phyloP scores from a whole-genome alignment of 306 rosid species.

The Betula pendula region DNA sequence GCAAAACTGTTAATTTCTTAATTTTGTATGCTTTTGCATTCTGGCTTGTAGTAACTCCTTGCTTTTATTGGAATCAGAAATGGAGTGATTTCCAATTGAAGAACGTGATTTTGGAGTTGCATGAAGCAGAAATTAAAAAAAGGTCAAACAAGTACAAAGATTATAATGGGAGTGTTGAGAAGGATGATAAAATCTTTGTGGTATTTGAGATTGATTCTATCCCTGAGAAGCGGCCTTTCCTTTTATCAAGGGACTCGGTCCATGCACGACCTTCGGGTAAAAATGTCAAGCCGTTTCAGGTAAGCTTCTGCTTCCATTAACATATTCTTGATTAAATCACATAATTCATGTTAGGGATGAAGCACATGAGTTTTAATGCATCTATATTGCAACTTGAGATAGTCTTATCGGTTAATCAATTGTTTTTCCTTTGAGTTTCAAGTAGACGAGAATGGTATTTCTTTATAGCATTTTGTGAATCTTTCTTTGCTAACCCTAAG shows the following conservation, averaged over 20 bases:
- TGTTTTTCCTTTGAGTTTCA: too few species aligned
- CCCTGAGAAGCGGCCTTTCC: constrained; percentile 21
- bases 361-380: too few species aligned
- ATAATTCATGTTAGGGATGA: too few species aligned
- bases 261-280: constrained; percentile 16
- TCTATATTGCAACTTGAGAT: too few species aligned
- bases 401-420: too few species aligned
- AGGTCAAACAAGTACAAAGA: background rate
- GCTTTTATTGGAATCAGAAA: constrained; percentile 5
- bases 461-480: too few species aligned
- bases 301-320: background rate
- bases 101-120: constrained; percentile 23
- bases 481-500: too few species aligned
- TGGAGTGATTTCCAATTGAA: constrained; percentile 13
- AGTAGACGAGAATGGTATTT: too few species aligned
- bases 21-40: background rate
- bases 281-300: constrained; percentile 19
- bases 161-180: background rate
- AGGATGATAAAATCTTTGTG: constrained; percentile 24
- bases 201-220: constrained; percentile 24
- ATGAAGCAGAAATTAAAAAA: background rate
- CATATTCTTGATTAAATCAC: too few species aligned
- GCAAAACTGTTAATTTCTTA: background rate
- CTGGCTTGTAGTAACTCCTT: background rate
- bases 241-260: constrained; percentile 37